phyloP scores from a whole-genome alignment of 371 early-diverging fungal genomes.

The Rhizopus sp. region DNA sequence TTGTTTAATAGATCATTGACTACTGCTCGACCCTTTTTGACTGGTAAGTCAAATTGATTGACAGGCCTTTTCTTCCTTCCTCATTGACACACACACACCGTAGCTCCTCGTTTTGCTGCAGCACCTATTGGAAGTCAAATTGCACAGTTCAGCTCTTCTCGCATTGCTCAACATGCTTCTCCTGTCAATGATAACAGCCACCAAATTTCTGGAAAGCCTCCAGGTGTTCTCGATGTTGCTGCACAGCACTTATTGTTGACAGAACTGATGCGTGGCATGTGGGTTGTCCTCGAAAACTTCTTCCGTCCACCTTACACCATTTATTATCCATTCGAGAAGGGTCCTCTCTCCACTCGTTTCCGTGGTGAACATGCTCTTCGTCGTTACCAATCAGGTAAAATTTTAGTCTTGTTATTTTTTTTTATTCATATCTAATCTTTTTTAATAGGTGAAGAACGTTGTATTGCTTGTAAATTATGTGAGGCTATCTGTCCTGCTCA shows the following conservation, averaged over 20 bases:
- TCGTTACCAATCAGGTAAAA: slow-evolving; percentile 90
- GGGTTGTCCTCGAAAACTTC: slow-evolving; percentile 90
- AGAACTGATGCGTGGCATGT: slow-evolving; percentile 92
- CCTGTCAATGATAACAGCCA: slow-evolving; percentile 28
- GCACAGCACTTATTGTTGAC: slow-evolving; percentile 86
- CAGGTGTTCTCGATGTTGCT: slow-evolving; percentile 70
- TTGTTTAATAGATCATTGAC: slow-evolving; percentile 18
- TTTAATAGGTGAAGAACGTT: slow-evolving; percentile 90
- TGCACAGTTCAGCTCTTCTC: slow-evolving; percentile 43
- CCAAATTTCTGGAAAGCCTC: slow-evolving; percentile 41
- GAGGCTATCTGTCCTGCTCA: slow-evolving; percentile 98
- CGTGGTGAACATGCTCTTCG: slow-evolving; percentile 97
- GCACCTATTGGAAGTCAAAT: slow-evolving; percentile 41
- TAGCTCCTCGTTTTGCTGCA: slow-evolving; percentile 37
- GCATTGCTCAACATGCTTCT: slow-evolving; percentile 36
- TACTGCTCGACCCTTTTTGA: slow-evolving; percentile 7
- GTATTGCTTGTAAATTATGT: slow-evolving; percentile 98
- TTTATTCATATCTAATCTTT: slow-evolving; percentile 1
- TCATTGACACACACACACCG: not conserved
- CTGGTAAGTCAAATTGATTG: slow-evolving; percentile 14
- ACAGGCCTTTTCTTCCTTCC: not conserved
- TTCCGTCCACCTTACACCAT: slow-evolving; percentile 97
- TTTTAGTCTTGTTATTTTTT: not conserved
- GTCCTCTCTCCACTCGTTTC: slow-evolving; percentile 91
- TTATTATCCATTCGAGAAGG: slow-evolving; percentile 96